Evolutionary conservation across 176 grass and related monocot species (phyloP).

Genomic region (Eleusine coracana): DNA sequence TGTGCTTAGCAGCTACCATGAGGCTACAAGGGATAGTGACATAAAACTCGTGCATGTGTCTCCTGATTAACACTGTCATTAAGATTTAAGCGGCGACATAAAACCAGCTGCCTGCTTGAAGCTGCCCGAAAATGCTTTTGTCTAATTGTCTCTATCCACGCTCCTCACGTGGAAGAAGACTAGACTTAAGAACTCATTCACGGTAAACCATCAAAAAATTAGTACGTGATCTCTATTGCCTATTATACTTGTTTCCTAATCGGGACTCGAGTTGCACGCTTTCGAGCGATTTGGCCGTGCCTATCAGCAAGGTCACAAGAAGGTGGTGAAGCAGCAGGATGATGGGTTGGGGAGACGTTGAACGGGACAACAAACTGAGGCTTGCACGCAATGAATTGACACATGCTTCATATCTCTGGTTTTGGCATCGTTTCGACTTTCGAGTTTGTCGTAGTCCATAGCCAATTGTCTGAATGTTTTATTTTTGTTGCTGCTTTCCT

Average conservation of each 20-base stretch:
- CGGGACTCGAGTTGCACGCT: not conserved
- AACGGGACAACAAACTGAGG: constrained; percentile 36
- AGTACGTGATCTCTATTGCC: not conserved
- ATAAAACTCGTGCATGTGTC: too few species aligned
- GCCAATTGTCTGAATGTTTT: not conserved
- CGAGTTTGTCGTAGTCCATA: not conserved
- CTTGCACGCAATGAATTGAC: constrained; percentile 34
- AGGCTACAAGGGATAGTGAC: too few species aligned
- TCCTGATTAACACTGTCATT: too few species aligned
- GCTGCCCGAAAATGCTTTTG: too few species aligned
- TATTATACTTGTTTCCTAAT: not conserved
- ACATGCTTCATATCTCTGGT: not conserved
- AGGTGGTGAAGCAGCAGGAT: not conserved
- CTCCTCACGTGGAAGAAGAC: too few species aligned
- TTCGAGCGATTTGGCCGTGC: not conserved
- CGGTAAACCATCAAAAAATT: not conserved
- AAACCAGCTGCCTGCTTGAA: too few species aligned
- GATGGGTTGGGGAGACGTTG: not conserved
- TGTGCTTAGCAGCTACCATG: too few species aligned
- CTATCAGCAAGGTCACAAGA: not conserved
- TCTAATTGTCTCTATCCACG: too few species aligned
- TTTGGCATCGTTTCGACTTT: not conserved
- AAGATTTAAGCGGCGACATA: too few species aligned
- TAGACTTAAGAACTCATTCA: too few species aligned
- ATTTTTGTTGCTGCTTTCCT: too few species aligned